Evolutionary conservation across 768 basidiomycete genomes (phyloP), one percentile per base, ranked within the genome.

Genomic region (Pleurotus tuoliensis): DNA sequence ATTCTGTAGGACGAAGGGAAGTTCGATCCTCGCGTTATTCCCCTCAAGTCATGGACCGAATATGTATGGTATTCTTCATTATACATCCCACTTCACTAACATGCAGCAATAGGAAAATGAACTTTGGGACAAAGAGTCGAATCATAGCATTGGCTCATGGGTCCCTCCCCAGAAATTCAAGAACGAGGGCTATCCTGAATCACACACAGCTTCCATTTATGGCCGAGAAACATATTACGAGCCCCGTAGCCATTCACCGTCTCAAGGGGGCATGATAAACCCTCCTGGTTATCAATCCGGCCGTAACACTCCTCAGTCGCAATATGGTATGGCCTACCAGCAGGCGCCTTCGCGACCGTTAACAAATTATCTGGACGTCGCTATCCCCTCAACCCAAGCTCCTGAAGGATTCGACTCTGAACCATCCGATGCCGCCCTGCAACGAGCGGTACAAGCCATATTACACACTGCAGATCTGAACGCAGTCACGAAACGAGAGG

Each of bases 91-190:
- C 41, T 48, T 57, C 37, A 48, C 30, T 62, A 38, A 15, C 47
- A 56, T 15, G 34, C 20, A 39, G 54, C 46, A 25, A 5, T 61
- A 92, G 90, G 88, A 93, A 79, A 97, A 95, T 65, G 94, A 96
- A 69, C 83, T 97, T 9, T 98, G 94, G 94, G 94, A 97, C 67
- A 94, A 94, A 70, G 94, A 96, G 62, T 94, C 92, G 0, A 95
- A 95, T 64, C 94, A 96, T 71, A 94, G 92, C 59, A 92, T 94
- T 50, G 92, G 92, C 6, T 94, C 92, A 0, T 96, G 92, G 90
- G 86, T 88, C 8, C 92, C 93, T 34, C 91, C 90, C 0, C 73
- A 75, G 40, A 88, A 88, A 65, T 68, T 80, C 61, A 84, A 81
- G 61, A 87, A 83, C 63, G 86, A 88, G 24, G 90, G 84, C 1